Evolutionary conservation across 768 basidiomycete genomes (phyloP).

Genomic region (Collybia sordida): DNA sequence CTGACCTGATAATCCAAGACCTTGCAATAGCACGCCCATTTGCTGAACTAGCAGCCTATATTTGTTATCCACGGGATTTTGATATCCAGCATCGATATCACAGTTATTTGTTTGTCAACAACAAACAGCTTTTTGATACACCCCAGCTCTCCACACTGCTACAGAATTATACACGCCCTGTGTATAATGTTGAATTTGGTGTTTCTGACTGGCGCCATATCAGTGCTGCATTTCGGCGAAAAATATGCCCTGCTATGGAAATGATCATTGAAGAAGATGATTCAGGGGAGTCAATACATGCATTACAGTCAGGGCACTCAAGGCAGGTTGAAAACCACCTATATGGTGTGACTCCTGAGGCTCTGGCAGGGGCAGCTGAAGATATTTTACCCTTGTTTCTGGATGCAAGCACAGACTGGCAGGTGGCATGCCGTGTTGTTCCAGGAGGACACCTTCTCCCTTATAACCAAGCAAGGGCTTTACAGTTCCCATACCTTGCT

Average conservation of each 20-base stretch:
- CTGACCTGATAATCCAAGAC: slow-evolving; percentile 24
- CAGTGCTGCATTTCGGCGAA: slow-evolving; percentile 18
- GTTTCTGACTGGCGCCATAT: slow-evolving; percentile 17
- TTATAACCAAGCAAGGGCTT: slow-evolving; percentile 5
- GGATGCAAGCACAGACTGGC: slow-evolving; percentile 23
- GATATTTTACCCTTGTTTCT: slow-evolving; percentile 23
- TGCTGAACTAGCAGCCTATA: slow-evolving; percentile 1
- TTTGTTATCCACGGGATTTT: neutral
- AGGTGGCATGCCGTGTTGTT: slow-evolving; percentile 14
- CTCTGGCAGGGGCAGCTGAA: slow-evolving; percentile 19
- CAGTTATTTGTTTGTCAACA: slow-evolving; percentile 16
- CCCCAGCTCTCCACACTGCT: slow-evolving; percentile 8
- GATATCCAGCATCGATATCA: slow-evolving; percentile 3
- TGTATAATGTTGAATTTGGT: slow-evolving; percentile 3
- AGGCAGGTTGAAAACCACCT: slow-evolving; percentile 18
- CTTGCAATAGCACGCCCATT: slow-evolving; percentile 20
- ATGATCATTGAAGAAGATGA: slow-evolving; percentile 6
- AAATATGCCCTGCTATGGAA: slow-evolving; percentile 7
- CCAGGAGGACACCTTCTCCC: slow-evolving; percentile 19
- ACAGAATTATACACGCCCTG: neutral
- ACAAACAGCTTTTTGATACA: slow-evolving; percentile 9
- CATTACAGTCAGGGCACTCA: slow-evolving; percentile 25
- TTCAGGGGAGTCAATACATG: slow-evolving; percentile 13
- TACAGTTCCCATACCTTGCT: too few relatives aligned
- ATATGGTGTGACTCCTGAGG: slow-evolving; percentile 26